Percentiles rank a stretch among this genome's conserved stretches.
Evolutionary conservation across 2,329 filamentous ascomycete species (phyloP).

Genomic region (Gliomastix tumulicola): DNA sequence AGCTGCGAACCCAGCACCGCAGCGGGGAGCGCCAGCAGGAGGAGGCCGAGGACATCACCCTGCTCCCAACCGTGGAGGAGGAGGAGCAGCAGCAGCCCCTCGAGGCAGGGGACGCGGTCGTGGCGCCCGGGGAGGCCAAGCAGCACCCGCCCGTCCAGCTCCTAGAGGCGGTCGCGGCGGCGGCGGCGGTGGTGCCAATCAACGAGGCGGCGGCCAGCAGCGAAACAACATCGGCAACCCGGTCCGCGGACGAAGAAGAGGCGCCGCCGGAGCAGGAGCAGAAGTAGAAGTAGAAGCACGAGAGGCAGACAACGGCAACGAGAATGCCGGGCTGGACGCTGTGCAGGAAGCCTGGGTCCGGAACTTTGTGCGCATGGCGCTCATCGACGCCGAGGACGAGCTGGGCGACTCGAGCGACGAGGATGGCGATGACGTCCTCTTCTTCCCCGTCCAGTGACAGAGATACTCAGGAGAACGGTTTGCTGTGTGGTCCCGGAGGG

Average conservation of each 20-base stretch:
- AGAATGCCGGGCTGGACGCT: constrained; percentile 26
- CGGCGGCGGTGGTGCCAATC: no score
- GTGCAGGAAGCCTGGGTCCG: constrained; percentile 45
- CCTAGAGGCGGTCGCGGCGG: no score
- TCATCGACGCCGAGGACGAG: constrained; percentile 45
- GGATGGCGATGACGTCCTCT: constrained; percentile 1
- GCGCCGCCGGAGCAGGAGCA: constrained; percentile 1
- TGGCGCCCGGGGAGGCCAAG: constrained; percentile 12
- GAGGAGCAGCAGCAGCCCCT: not conserved
- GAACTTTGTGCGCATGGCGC: constrained; percentile 45
- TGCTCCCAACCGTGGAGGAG: constrained; percentile 6
- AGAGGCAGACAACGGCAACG: constrained; percentile 4
- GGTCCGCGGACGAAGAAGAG: constrained; percentile 1
- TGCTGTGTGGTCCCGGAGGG: no score
- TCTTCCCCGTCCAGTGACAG: constrained; percentile 1
- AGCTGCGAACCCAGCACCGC: constrained; percentile 19
- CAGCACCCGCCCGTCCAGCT: no score
- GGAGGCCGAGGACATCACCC: constrained; percentile 17
- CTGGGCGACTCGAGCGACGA: constrained; percentile 29
- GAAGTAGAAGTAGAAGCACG: constrained; percentile 4
- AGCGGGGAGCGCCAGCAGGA: constrained; percentile 18
- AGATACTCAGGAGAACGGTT: no score
- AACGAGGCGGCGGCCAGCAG: constrained; percentile 7
- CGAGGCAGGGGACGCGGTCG: constrained; percentile 10
- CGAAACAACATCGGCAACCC: constrained; percentile 13